phyloP scores from a whole-genome alignment of 306 rosid species.

The Lathyrus oleraceus region DNA sequence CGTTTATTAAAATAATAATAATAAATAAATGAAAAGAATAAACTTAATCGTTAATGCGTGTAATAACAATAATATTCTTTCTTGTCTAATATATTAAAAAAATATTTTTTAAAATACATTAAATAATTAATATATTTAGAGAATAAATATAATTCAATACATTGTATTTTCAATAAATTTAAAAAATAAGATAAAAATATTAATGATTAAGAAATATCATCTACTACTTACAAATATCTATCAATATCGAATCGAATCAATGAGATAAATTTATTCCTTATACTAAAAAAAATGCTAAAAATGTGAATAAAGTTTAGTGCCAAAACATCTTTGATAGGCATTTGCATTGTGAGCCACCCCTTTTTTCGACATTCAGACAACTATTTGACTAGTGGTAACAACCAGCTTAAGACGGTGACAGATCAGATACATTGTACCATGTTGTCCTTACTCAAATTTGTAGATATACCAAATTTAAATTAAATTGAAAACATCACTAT shows the following conservation, averaged over 20 bases:
- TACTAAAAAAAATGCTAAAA: neutral
- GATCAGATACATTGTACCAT: conserved; percentile 1
- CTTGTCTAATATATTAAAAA: no score
- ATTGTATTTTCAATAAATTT: no score
- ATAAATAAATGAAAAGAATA: no score
- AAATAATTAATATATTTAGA: no score
- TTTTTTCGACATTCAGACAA: conserved; percentile 2
- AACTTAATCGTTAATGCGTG: no score
- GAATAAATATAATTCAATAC: no score
- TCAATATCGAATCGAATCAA: conserved; percentile 17
- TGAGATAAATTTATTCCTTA: neutral
- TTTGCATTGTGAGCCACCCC: neutral
- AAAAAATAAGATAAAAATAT: no score
- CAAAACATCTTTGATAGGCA: neutral
- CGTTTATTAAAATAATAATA: no score
- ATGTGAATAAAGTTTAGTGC: neutral
- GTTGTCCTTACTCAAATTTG: neutral
- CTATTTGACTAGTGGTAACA: conserved; percentile 18
- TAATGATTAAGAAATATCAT: neutral
- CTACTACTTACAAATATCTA: neutral
- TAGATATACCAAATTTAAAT: neutral
- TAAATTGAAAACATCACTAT: conserved; percentile 14
- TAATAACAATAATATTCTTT: no score
- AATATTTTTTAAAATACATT: no score
- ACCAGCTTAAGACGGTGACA: neutral